phyloP scores from a whole-genome alignment of 2,329 filamentous ascomycete species.

The Fusarium falciforme region DNA sequence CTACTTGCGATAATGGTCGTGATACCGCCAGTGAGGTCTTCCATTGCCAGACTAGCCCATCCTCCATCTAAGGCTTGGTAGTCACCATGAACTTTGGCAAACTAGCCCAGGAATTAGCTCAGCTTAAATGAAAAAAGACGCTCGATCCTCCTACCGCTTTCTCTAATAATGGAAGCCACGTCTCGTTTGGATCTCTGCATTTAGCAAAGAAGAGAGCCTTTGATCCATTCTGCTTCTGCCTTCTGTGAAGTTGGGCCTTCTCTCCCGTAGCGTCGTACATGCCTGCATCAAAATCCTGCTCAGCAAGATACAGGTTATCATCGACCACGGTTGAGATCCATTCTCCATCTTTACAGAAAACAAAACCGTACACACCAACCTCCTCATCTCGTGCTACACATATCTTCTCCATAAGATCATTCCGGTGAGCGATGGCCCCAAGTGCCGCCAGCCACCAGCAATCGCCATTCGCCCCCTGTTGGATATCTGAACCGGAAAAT shows the following conservation, averaged over 20 bases:
- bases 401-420: slow-evolving; percentile 72
- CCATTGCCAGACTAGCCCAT: slow-evolving; percentile 68
- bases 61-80: slow-evolving; percentile 76
- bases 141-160: slow-evolving; percentile 62
- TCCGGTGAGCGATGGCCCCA: slow-evolving; percentile 74
- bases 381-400: slow-evolving; percentile 75
- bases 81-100: slow-evolving; percentile 79
- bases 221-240: slow-evolving; percentile 74
- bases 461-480: slow-evolving; percentile 67
- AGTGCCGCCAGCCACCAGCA: slow-evolving; percentile 80
- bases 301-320: slow-evolving; percentile 63
- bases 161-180: slow-evolving; percentile 78
- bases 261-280: slow-evolving; percentile 55
- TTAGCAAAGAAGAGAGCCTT: slow-evolving; percentile 77
- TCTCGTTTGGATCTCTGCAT: slow-evolving; percentile 76
- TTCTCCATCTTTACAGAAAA: slow-evolving; percentile 77
- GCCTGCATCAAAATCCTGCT: slow-evolving; percentile 56
- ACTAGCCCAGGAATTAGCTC: slow-evolving; percentile 48
- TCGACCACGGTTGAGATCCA: slow-evolving; percentile 79
- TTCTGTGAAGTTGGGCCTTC: slow-evolving; percentile 70
- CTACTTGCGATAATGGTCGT: slow-evolving; percentile 66
- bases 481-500: slow-evolving; percentile 55
- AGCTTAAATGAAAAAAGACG: rapidly evolving
- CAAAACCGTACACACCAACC: slow-evolving; percentile 79
- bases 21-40: slow-evolving; percentile 66